Percentiles rank a stretch among this genome's conserved stretches.
These are phyloP conservation scores for Claviceps sp. DNA, from an alignment of 2,329 filamentous ascomycete genomes.

Conservation along the genomic window DNA sequence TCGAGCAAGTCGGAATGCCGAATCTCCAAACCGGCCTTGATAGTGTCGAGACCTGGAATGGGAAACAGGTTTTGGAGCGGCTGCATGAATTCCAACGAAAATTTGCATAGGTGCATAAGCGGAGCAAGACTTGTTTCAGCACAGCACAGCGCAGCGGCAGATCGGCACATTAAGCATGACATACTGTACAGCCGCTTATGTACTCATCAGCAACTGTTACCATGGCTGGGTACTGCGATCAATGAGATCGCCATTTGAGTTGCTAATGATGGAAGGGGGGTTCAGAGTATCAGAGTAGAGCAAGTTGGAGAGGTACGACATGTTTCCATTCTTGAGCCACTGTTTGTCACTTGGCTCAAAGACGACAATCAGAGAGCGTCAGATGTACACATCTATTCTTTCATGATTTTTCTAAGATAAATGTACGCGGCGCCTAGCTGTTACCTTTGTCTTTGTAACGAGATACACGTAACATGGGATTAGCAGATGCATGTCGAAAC, in stretches of 20 bases:
- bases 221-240: no score
- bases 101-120: not conserved
- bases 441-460: not conserved
- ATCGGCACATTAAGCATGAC: not conserved
- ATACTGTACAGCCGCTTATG: not conserved
- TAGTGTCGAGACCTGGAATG: conserved; percentile 49
- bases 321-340: not conserved
- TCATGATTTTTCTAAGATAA: not conserved
- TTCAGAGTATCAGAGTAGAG: not conserved
- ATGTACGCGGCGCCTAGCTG: not conserved
- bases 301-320: not conserved
- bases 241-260: not conserved
- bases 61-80: conserved; percentile 36
- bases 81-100: conserved; percentile 30
- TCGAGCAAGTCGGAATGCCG: conserved; percentile 87
- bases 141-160: not conserved
- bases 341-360: not conserved
- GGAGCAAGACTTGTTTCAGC: not conserved
- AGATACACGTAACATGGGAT: not conserved
- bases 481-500: not conserved
- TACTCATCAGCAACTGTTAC: not conserved
- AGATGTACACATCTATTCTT: not conserved
- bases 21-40: conserved; percentile 30
- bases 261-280: not conserved
- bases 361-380: not conserved